Conservation (phyloP, 768 basidiomycete genomes). For the Amanita jacksonii region DNA sequence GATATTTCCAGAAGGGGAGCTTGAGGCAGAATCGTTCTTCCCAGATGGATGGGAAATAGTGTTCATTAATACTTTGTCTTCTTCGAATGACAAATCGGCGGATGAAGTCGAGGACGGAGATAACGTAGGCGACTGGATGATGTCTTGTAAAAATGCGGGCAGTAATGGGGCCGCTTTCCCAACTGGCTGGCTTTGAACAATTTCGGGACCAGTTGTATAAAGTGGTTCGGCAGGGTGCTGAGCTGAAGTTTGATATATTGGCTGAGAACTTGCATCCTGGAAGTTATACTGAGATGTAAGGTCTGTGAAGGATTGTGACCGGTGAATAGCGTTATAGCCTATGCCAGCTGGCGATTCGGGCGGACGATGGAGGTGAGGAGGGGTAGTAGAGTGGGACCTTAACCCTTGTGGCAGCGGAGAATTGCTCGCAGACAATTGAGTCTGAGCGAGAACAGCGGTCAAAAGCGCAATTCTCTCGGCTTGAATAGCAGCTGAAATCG, state of each 20-base stretch:
- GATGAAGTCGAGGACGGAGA: slow-evolving; percentile 60
- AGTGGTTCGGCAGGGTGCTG: slow-evolving; percentile 31
- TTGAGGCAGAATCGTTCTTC: slow-evolving; percentile 14
- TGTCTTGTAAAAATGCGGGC: slow-evolving; percentile 72
- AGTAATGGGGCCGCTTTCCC: slow-evolving; percentile 45
- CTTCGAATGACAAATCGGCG: slow-evolving; percentile 57
- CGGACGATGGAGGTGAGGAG: slow-evolving; percentile 31
- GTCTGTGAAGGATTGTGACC: slow-evolving; percentile 44
- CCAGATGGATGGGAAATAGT: slow-evolving; percentile 18
- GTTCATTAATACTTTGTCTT: slow-evolving; percentile 32
- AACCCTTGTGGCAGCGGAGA: slow-evolving; percentile 15
- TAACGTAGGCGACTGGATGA: slow-evolving; percentile 57
- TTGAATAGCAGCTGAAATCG: slow-evolving; percentile 77
- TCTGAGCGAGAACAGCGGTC: slow-evolving; percentile 61
- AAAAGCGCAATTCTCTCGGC: slow-evolving; percentile 76
- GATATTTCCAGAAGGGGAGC: slow-evolving; percentile 41
- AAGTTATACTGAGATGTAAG: slow-evolving; percentile 33
- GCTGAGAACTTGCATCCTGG: slow-evolving; percentile 24
- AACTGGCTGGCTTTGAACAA: slow-evolving; percentile 15
- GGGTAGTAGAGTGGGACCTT: slow-evolving; percentile 38
- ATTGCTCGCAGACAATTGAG: slow-evolving; percentile 23
- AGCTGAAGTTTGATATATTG: slow-evolving; percentile 67
- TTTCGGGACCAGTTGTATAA: slow-evolving; percentile 27
- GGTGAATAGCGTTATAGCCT: slow-evolving; percentile 30
- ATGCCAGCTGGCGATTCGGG: slow-evolving; percentile 29